Percentiles rank a stretch among this genome's conserved stretches.
Evolutionary conservation across 148 eudicot genomes (phyloP).

Genomic region (Vaccinium vitisidaea): DNA sequence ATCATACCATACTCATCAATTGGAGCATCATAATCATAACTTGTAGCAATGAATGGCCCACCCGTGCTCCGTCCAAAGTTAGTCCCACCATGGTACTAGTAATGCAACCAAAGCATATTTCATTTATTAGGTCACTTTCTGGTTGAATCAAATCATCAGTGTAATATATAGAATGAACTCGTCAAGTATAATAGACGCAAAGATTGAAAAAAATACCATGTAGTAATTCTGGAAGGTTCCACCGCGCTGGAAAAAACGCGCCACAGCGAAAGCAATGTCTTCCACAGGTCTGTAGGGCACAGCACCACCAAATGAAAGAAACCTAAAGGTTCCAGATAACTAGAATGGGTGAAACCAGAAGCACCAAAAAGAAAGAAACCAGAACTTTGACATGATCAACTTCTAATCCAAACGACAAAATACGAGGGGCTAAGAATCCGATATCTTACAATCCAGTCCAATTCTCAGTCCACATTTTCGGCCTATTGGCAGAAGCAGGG

Average conservation of each 20-base stretch:
- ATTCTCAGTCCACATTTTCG: slow-evolving; percentile 97
- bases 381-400: background rate
- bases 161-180: background rate
- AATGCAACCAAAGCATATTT: slow-evolving; percentile 15
- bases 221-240: slow-evolving; percentile 97
- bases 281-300: slow-evolving; percentile 84
- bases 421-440: slow-evolving; percentile 2
- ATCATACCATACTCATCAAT: slow-evolving; percentile 88
- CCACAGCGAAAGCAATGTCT: slow-evolving; percentile 92
- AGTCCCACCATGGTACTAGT: slow-evolving; percentile 97
- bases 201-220: slow-evolving; percentile 49
- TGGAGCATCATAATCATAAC: slow-evolving; percentile 98
- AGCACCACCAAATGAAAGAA: slow-evolving; percentile 61
- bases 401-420: slow-evolving; percentile 2
- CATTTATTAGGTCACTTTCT: background rate
- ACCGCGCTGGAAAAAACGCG: slow-evolving; percentile 89
- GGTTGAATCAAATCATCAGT: background rate
- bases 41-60: slow-evolving; percentile 86
- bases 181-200: background rate
- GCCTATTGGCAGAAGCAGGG: slow-evolving; percentile 71
- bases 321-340: slow-evolving; percentile 47
- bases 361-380: background rate
- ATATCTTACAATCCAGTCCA: slow-evolving; percentile 88
- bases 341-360: slow-evolving; percentile 5
- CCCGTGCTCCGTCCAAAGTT: slow-evolving; percentile 83